A percentile compares a stretch with the other conserved stretches of the same genome.
These are phyloP conservation scores for Thoreauomyces humboldtii DNA, from an alignment of 192 early-diverging fungal genomes.

Conservation along the genomic window DNA sequence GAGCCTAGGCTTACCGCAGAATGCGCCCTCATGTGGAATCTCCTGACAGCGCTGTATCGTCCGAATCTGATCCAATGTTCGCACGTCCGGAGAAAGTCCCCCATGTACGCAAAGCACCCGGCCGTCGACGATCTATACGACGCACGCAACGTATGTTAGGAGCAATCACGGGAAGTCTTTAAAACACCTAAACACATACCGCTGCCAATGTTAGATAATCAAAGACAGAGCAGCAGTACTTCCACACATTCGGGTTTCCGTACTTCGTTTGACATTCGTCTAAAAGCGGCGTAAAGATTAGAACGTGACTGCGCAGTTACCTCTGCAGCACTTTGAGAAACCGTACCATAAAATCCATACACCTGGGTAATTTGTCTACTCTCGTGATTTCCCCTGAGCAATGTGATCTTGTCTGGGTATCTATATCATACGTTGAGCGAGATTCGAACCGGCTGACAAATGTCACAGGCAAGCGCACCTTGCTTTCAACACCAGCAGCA, in stretches of 20 bases:
- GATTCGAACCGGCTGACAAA: too few relatives aligned
- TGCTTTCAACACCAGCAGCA: slow-evolving; percentile 91
- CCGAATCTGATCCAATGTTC: slow-evolving; percentile 89
- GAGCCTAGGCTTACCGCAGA: slow-evolving; percentile 58
- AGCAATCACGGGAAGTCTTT: neutral
- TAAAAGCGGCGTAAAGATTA: slow-evolving; percentile 26
- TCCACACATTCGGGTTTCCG: slow-evolving; percentile 94
- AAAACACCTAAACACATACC: slow-evolving; percentile 56
- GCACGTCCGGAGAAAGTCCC: slow-evolving; percentile 88
- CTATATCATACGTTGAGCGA: slow-evolving; percentile 43
- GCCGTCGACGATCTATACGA: slow-evolving; percentile 82
- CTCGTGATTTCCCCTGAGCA: slow-evolving; percentile 96
- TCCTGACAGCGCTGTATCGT: slow-evolving; percentile 95
- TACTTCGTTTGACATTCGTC: slow-evolving; percentile 94
- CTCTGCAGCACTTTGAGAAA: neutral
- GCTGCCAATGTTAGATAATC: slow-evolving; percentile 89
- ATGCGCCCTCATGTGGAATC: slow-evolving; percentile 92
- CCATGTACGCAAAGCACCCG: slow-evolving; percentile 91
- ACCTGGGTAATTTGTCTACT: slow-evolving; percentile 96
- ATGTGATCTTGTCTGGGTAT: slow-evolving; percentile 94
- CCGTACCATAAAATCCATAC: slow-evolving; percentile 87
- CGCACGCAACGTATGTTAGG: slow-evolving; percentile 5
- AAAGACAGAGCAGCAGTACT: slow-evolving; percentile 91
- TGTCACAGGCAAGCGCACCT: slow-evolving; percentile 48
- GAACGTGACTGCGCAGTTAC: too few relatives aligned